Conservation (phyloP, 2,329 filamentous ascomycete species). For the Ophiognomonia clavigignenti-juglandacearum region DNA sequence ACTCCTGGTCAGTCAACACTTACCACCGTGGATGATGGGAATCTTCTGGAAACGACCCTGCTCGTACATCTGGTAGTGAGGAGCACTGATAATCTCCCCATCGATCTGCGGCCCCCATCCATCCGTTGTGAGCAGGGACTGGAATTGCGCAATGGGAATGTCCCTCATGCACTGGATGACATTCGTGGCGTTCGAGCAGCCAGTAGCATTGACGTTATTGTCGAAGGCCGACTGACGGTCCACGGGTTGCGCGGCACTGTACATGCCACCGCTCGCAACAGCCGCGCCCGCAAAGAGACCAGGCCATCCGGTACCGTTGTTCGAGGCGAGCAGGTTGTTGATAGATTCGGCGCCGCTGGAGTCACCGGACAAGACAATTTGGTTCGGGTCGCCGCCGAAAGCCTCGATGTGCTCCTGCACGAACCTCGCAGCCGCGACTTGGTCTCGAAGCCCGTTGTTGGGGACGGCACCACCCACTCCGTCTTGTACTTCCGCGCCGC, state of each 20-base stretch:
- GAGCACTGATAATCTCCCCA: conserved; percentile 1
- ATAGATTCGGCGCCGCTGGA: conserved; percentile 2
- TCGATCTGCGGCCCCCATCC: conserved; percentile 2
- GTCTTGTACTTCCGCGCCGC: conserved; percentile 1
- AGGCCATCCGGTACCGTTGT: conserved; percentile 3
- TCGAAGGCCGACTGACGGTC: conserved; percentile 2
- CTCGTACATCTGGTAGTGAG: conserved; percentile 8
- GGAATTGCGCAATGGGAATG: conserved; percentile 8
- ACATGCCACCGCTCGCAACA: conserved; percentile 5
- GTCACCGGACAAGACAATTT: conserved; percentile 12
- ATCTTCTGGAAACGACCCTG: conserved; percentile 9
- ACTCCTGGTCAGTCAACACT: no score
- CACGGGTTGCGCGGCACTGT: neutral
- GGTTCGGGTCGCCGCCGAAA: conserved; percentile 37
- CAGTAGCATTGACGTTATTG: conserved; percentile 2
- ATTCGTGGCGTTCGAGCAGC: conserved; percentile 1
- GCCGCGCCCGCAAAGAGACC: conserved; percentile 4
- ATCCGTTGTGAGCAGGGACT: conserved; percentile 1
- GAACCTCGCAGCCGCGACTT: conserved; percentile 35
- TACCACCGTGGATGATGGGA: conserved; percentile 4
- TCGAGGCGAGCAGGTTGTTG: conserved; percentile 6
- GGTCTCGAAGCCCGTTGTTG: conserved; percentile 6
- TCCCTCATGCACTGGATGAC: conserved; percentile 5
- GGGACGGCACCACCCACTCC: neutral
- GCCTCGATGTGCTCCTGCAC: conserved; percentile 39